phyloP scores from a whole-genome alignment of 148 eudicot genomes.

The Amaranthus cruentus region DNA sequence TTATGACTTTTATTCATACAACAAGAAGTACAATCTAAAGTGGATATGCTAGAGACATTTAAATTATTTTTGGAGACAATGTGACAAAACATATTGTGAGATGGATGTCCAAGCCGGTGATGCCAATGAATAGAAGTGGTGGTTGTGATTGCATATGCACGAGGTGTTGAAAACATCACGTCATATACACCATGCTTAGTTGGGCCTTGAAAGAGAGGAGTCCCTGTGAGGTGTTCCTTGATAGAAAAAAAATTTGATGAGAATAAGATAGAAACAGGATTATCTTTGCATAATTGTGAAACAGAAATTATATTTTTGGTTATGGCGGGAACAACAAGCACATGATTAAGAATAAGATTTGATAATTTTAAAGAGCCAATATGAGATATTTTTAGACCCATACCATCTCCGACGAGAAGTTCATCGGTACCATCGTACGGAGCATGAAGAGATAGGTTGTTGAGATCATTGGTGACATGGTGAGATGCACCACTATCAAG shows the following conservation, averaged over 20 bases:
- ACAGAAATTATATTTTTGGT: no score
- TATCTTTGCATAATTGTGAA: no score
- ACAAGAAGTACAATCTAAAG: constrained; percentile 2
- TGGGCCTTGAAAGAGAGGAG: background rate
- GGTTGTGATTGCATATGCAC: no score
- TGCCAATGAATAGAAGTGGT: background rate
- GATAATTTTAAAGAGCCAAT: no score
- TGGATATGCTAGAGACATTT: background rate
- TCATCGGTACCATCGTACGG: no score
- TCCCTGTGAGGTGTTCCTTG: background rate
- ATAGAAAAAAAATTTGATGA: background rate
- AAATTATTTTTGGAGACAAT: background rate
- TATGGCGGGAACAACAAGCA: no score
- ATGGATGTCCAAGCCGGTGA: background rate
- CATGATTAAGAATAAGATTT: no score
- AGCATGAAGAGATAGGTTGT: no score
- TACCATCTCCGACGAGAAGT: no score
- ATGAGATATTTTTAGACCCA: no score
- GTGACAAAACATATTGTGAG: background rate
- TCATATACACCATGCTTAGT: background rate
- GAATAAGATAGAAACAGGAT: background rate
- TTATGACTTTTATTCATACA: background rate
- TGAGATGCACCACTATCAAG: no score
- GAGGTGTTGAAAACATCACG: background rate
- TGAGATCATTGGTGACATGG: no score